A percentile compares a stretch with the other conserved stretches of the same genome.
Conservation (phyloP, 192 early-diverging fungal species). For the Linnemannia elongata region DNA sequence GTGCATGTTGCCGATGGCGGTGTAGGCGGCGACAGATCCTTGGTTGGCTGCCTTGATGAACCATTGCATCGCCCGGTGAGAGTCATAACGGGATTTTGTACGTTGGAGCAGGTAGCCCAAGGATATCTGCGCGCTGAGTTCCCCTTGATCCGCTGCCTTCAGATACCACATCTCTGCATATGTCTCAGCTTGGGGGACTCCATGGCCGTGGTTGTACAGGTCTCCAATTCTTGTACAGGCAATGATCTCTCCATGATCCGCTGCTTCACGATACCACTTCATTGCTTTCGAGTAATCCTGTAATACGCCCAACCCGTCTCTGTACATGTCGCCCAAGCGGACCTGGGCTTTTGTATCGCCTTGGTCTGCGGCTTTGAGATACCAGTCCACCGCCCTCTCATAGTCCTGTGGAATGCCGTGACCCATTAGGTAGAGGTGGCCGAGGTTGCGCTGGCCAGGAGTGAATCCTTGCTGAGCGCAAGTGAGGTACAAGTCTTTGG, state of each 20-base stretch:
- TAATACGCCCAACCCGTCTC: conserved; percentile 74
- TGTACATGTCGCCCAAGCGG: conserved; percentile 74
- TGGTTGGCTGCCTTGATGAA: conserved; percentile 58
- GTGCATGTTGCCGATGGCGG: conserved; percentile 51
- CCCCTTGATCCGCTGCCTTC: not conserved
- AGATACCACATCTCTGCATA: not conserved
- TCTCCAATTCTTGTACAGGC: conserved; percentile 82
- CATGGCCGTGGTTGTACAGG: conserved; percentile 71
- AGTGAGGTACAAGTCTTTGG: conserved; percentile 56
- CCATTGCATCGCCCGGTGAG: conserved; percentile 62
- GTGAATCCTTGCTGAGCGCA: not conserved
- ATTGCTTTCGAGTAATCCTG: conserved; percentile 63
- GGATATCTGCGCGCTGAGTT: not conserved
- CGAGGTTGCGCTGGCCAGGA: not conserved
- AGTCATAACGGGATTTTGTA: not conserved
- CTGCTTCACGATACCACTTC: conserved; percentile 68
- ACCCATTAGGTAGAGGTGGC: not conserved
- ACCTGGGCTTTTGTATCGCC: not conserved
- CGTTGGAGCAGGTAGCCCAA: not conserved
- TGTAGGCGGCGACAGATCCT: conserved; percentile 50
- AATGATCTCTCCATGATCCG: conserved; percentile 75
- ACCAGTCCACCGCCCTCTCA: not conserved
- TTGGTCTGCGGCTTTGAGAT: conserved; percentile 22
- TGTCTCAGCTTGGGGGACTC: not conserved
- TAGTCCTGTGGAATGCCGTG: not conserved